Evolutionary conservation across 352 stramenopile species (phyloP), one percentile per base, ranked within the genome.

Genomic region (Phytophthora tubulina): DNA sequence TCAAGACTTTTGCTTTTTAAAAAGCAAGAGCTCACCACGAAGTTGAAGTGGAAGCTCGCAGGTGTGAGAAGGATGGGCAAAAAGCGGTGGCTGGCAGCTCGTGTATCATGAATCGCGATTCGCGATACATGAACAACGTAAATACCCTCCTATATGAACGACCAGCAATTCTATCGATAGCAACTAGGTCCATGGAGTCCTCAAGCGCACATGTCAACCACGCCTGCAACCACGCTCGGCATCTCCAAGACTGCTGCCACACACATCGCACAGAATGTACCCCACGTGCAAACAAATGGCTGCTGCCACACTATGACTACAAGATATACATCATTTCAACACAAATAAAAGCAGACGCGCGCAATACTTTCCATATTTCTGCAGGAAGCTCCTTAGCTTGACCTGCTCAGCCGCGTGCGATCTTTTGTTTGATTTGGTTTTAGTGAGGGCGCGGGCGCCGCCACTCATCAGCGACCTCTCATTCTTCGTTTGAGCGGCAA

Each of bases 401-500:
- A 27, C 14, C 14, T 46, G 7, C 41, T 13, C 41, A n/a, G 13
- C 41, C 32, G 30, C n/a, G 38, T 45, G 53, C 63, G 54, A 71
- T 71, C 54, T 71, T 66, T 54, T 32, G 35, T 31, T 61, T 52
- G 49, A 68, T 39, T 68, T 61, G 17, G 14, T 44, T 50, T 68
- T 61, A 51, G 49, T 67, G 35, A 33, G 10, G 31, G 11, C n/a
- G 31, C 8, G 32, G 45, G 3, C 21, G 21, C 30, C 41, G 49
- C 50, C 60, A 59, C 36, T 42, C 36, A 54, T 1, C 35, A 5
- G 8, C n/a, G 32, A 5, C 63, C 27, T 13, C 21, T 46, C 65
- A 73, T 67, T 73, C 65, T 73, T 68, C 45, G 58, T 63, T 73
- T 68, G 56, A 55, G 57, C 44, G 33, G 42, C 56, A 13, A 69